Evolutionary conservation across 1,284 basidiomycete genomes (phyloP), one percentile per base, ranked within the genome.

Genomic region (Stygiomarasmius scandens): DNA sequence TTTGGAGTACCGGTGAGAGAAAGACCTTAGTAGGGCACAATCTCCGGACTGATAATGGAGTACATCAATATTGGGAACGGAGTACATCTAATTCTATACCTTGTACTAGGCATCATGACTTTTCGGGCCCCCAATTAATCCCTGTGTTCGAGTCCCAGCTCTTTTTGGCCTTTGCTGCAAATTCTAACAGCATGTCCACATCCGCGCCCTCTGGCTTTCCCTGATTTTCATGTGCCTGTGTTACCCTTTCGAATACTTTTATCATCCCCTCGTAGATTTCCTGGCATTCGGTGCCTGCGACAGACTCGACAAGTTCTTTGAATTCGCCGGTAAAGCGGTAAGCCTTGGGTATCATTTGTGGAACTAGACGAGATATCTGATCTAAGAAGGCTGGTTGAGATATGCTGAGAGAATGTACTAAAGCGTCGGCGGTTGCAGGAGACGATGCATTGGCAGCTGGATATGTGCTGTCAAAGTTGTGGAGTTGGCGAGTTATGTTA

Each of bases 321-420:
- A 70, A 68, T 55, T 70, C 69, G 32, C 56, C 63, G 36, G 66
- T 63, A 25, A 64, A 69, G 41, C 69, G 64, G 52, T 70, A 69
- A 2, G 67, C 66, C 46, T 70, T 70, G 36, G 63, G 63, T 6
- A 64, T 52, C 55, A 58, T 59, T 29, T 63, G 58, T 4, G 64
- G 67, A 19, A 69, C 38, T 8, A 66, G 47, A 12, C 59, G 58
- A 10, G 59, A 56, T 46, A 64, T 52, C 52, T 66, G 65, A 36
- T 67, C 62, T 3, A 66, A 54, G n/a, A 67, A 55, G 3, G 41
- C 23, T 4, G 67, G 65, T 52, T 66, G 66, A 1, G 67, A 67
- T 12, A 63, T 49, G 25, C 63, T 55, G 8, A 70, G 58, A 10
- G 68, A 64, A 36, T 65, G 64, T 2, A 67, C 50, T 2, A 70